Conservation (phyloP, 2,329 filamentous ascomycete genomes). For the Didymosphaeria variabile region DNA sequence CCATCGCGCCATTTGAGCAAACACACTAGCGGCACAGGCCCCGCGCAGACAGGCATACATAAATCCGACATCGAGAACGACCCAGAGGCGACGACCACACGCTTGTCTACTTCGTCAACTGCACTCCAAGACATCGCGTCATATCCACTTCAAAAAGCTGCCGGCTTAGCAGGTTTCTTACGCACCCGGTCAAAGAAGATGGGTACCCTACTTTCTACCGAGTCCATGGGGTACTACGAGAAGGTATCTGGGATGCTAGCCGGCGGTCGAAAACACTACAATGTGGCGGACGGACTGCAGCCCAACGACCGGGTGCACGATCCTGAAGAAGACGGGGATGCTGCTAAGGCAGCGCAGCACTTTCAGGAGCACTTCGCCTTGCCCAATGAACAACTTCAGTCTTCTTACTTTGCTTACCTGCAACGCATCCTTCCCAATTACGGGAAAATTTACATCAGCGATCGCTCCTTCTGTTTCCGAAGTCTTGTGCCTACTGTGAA, state of each 20-base stretch:
- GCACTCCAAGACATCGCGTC: conserved; percentile 70
- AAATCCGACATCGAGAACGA: conserved; percentile 38
- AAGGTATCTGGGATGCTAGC: conserved; percentile 98
- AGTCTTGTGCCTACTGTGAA: conserved; percentile 88
- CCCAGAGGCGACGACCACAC: conserved; percentile 32
- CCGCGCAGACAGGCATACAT: conserved; percentile 20
- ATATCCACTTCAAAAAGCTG: conserved; percentile 84
- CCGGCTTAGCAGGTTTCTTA: conserved; percentile 82
- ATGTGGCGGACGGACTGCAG: conserved; percentile 70
- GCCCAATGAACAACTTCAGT: conserved; percentile 84
- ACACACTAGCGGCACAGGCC: conserved; percentile 20
- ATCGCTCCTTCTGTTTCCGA: conserved; percentile 88
- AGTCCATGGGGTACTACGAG: conserved; percentile 95
- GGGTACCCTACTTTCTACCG: conserved; percentile 82
- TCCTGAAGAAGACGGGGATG: conserved; percentile 64
- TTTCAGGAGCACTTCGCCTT: conserved; percentile 92
- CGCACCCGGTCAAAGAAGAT: conserved; percentile 81
- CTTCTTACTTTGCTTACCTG: conserved; percentile 92
- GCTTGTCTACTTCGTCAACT: conserved; percentile 57
- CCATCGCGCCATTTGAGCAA: conserved; percentile 24
- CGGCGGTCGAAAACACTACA: conserved; percentile 88
- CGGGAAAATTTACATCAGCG: conserved; percentile 94
- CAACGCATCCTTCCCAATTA: conserved; percentile 90
- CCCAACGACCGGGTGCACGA: conserved; percentile 71
- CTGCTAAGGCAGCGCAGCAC: conserved; percentile 66